phyloP scores from a whole-genome alignment of 2,329 filamentous ascomycete genomes.

The Dothistroma pini region DNA sequence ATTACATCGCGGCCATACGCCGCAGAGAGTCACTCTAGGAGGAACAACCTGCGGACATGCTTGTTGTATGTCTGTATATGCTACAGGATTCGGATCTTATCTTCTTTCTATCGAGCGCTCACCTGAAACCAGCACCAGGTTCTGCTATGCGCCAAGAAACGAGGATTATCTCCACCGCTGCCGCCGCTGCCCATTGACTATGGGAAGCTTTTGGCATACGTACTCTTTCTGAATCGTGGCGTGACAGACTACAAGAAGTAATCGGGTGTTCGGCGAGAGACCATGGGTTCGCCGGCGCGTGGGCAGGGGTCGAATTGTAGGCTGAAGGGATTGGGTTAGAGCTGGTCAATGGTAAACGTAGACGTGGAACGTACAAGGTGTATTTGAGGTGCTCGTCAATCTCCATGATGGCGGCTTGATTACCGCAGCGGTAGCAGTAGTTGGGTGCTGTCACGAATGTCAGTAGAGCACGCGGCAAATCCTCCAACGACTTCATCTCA shows the following conservation, averaged over 20 bases:
- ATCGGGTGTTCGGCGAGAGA: slow-evolving; percentile 89
- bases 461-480: slow-evolving; percentile 22
- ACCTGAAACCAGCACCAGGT: not conserved
- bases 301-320: slow-evolving; percentile 99
- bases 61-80: slow-evolving; percentile 8
- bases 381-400: slow-evolving; percentile 99
- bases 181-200: not conserved
- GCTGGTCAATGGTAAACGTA: not conserved
- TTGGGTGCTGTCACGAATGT: slow-evolving; percentile 47
- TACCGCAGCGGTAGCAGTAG: slow-evolving; percentile 98
- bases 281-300: slow-evolving; percentile 96
- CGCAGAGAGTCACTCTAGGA: not conserved
- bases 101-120: slow-evolving; percentile 5
- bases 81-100: slow-evolving; percentile 9
- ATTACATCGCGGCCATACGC: not conserved
- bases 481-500: slow-evolving; percentile 38
- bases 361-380: slow-evolving; percentile 75
- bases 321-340: slow-evolving; percentile 50
- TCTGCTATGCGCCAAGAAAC: not conserved
- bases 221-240: slow-evolving; percentile 7
- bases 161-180: not conserved
- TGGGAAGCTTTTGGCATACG: slow-evolving; percentile 4
- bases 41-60: not conserved
- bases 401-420: slow-evolving; percentile 99
- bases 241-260: slow-evolving; percentile 81